Conservation (phyloP, 2,329 filamentous ascomycete species). For the Exophiala viscosa region DNA sequence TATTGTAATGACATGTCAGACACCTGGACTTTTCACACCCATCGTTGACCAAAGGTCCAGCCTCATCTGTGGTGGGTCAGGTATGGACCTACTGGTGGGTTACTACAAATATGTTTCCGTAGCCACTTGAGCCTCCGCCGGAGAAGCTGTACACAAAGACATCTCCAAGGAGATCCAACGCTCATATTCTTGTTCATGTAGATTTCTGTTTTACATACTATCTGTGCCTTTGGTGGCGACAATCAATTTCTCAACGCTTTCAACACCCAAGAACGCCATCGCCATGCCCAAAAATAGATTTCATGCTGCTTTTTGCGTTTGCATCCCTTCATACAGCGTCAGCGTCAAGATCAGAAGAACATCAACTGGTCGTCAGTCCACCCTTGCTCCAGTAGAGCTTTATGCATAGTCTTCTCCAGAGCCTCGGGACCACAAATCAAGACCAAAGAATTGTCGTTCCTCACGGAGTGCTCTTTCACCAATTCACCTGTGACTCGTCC, state of each 20-base stretch:
- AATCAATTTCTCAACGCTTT: not conserved
- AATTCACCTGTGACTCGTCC: constrained; percentile 65
- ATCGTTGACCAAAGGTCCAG: too few species aligned
- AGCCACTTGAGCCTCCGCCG: not conserved
- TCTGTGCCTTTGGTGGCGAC: not conserved
- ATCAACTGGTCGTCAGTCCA: constrained; percentile 71
- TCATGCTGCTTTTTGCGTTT: too few species aligned
- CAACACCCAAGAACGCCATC: not conserved
- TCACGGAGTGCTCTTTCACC: constrained; percentile 54
- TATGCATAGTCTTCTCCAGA: constrained; percentile 65
- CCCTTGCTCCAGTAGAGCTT: constrained; percentile 57
- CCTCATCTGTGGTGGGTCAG: too few species aligned
- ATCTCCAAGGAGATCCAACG: not conserved
- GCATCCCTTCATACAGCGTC: not conserved
- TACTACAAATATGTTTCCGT: not conserved
- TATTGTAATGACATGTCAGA: constrained; percentile 1
- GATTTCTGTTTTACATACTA: not conserved
- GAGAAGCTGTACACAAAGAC: too few species aligned
- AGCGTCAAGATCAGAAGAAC: constrained; percentile 59
- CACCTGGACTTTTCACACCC: too few species aligned
- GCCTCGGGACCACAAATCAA: constrained; percentile 75
- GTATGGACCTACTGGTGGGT: not conserved
- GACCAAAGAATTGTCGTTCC: constrained; percentile 57
- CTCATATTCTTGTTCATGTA: not conserved
- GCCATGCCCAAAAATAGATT: not conserved